phyloP scores from a whole-genome alignment of 2,329 filamentous ascomycete genomes.

The Trichoderma sp. region DNA sequence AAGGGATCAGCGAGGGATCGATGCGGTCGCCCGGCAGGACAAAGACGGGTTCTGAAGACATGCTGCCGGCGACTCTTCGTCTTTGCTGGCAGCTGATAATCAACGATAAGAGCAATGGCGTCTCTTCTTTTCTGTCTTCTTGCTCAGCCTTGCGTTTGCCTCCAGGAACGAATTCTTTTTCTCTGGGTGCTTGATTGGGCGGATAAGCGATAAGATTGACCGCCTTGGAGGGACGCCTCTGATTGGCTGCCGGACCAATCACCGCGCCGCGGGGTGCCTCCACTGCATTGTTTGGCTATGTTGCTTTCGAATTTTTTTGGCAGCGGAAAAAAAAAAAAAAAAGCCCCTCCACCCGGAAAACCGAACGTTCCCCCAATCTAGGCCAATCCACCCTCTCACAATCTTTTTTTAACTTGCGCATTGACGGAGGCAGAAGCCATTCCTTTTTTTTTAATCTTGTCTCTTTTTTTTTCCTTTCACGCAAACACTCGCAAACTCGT shows the following conservation, averaged over 20 bases:
- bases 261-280: neutral
- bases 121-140: neutral
- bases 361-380: neutral
- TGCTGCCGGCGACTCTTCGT: slow-evolving; percentile 28
- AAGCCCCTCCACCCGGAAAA: slow-evolving; percentile 9
- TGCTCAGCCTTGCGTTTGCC: slow-evolving; percentile 8
- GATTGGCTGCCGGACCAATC: neutral
- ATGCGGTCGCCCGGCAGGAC: slow-evolving; percentile 81
- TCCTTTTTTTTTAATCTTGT: neutral
- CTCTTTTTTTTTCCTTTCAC: neutral
- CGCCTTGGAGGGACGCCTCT: neutral
- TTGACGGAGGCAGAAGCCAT: neutral
- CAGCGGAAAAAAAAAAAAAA: slow-evolving; percentile 13
- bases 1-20: slow-evolving; percentile 62
- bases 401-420: slow-evolving; percentile 2
- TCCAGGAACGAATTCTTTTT: neutral
- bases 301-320: slow-evolving; percentile 15
- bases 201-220: neutral
- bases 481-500: neutral
- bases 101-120: neutral
- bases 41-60: slow-evolving; percentile 58
- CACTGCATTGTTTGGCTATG: neutral
- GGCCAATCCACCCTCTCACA: neutral
- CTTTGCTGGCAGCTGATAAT: neutral
- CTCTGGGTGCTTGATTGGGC: slow-evolving; percentile 1